phyloP scores from a whole-genome alignment of 257 asterid genomes.

The Solanum ossicruentum region DNA sequence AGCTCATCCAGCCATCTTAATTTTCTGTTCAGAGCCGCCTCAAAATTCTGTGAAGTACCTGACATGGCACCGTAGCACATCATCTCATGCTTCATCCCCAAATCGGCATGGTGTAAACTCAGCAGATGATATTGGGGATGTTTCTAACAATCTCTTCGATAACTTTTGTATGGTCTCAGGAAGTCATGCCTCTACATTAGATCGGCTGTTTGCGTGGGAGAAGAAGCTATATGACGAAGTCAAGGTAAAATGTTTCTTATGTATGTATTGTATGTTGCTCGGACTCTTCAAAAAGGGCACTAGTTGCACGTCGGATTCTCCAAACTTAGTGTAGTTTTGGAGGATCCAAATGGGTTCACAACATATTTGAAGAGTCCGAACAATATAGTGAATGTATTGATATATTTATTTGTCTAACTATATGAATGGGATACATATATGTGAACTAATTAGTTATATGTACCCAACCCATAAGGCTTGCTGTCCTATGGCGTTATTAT shows the following conservation, averaged over 20 bases:
- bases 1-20: background rate
- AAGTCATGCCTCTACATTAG: slow-evolving; percentile 95
- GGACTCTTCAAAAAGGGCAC: no score
- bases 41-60: slow-evolving; percentile 70
- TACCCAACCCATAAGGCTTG: background rate
- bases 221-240: slow-evolving; percentile 96
- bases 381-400: background rate
- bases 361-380: no score
- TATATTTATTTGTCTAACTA: background rate
- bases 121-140: slow-evolving; percentile 34
- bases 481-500: background rate
- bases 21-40: slow-evolving; percentile 44
- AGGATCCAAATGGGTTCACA: no score
- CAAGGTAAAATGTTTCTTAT: slow-evolving; percentile 42
- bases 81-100: slow-evolving; percentile 82
- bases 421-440: background rate
- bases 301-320: no score
- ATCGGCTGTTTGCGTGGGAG: slow-evolving; percentile 95
- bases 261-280: background rate
- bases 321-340: no score
- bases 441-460: background rate
- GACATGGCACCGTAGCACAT: slow-evolving; percentile 87
- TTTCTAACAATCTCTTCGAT: slow-evolving; percentile 47
- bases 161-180: slow-evolving; percentile 80
- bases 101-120: slow-evolving; percentile 52